Evolutionary conservation across 2,329 filamentous ascomycete species (phyloP), one percentile per base, ranked within the genome.

Genomic region (Paraphoma sp.): DNA sequence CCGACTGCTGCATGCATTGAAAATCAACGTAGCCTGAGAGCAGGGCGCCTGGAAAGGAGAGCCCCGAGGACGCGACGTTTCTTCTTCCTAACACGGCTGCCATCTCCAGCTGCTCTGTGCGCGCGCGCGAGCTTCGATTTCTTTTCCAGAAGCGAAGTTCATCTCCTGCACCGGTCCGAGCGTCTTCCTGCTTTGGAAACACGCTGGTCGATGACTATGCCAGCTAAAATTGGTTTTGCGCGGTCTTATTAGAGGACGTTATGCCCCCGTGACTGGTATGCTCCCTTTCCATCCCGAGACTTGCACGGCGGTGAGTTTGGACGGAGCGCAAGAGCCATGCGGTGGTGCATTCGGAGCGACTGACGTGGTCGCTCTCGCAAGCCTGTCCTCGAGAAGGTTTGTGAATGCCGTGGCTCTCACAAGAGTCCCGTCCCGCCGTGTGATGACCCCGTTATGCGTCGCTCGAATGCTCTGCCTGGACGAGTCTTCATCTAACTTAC

Each of bases 131-230:
- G 51, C 65, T 68, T 67, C 66, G 54, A 48, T 50, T 45, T 17
- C n/a, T 45, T 46, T 69, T 68, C 65, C 57, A 64, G 66, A 69
- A 69, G 59, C 40, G 17, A 46, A 18, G 16, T 9, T 14, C 31
- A 30, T 50, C 48, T 61, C 61, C 56, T 66, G 65, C 62, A 54
- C 63, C 63, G 63, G 60, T 51, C 51, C 47, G 51, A 43, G 43
- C 52, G 47, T 58, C 51, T 54, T 56, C 60, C 56, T 44, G 16
- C 42, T 53, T 17, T 28, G 45, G 18, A 49, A n/a, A 38, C 17
- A 23, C 29, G 4, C 16, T 18, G 31, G 12, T 52, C 42, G 31
- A 11, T 38, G 23, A 23, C 23, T 23, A 36, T 43, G 40, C 42
- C 30, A 30, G 45, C 48, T 54, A 53, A 52, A 51, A 57, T 49